Base-by-base conservation (phyloP, 179 eudicot species). In the Camellia oleifera region DNA sequence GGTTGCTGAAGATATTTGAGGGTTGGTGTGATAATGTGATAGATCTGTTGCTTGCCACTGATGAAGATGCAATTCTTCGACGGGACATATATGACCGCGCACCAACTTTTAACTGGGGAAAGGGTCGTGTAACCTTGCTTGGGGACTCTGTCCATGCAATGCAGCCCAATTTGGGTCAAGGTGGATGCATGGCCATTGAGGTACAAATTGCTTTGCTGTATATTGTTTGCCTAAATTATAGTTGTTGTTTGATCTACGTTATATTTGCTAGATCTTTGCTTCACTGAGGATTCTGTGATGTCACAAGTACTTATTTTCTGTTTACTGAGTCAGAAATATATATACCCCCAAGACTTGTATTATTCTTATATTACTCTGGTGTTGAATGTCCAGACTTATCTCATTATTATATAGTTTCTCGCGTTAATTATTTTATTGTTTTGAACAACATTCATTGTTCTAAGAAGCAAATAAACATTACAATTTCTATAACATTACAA, bases 91-190 rank as follows among this genome's bases (percentile, higher is more conserved):
- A 90, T 81, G 99, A 96, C 80, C 88, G 96, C 20, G 76, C 84
- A 54, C 99, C 99, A 56, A 83, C 85, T 4, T 89, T 94, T 60
- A 87, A 77, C 8, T 96, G 99, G 99, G 99, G 99, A 61, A 88
- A 81, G 81, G 98, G 99, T 72, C 94, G 93, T 56, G 92, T 96
- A 46, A 96, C 99, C 69, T 89, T 95, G 81, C 91, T 95, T 67
- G 99, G 99, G n/a, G 99, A 95, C 83, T 94, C 99, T n/a, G 84
- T 92, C 81, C 99, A 95, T 84, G 98, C 99, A 63, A 95, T 95
- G 99, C 99, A 95, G 84, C 99, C 99, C 61, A 95, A 95, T 78
- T 85, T 95, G 92, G 99, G 99, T 57, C 99, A 95, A 88, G 99
- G 99, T 4, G 99, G 99, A 65, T 95, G 98, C 82, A 95, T 95